Evolutionary conservation across 2,329 filamentous ascomycete genomes (phyloP).

Genomic region (Cucurbitaria berberidis): DNA sequence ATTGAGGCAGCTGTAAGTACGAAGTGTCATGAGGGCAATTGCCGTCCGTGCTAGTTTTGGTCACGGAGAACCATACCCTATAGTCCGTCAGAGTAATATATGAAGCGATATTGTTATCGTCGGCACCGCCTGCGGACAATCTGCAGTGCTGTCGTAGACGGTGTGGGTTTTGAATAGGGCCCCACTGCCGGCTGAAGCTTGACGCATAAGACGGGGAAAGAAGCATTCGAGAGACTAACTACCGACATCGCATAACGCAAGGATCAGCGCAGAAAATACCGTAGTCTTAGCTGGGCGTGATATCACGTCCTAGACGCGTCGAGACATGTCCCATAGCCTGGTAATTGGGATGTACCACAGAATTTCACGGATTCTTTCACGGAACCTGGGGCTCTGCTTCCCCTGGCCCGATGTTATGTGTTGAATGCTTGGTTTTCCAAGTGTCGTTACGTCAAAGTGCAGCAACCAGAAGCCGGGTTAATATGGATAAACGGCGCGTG

Average conservation of each 20-base stretch:
- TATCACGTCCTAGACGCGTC: neutral
- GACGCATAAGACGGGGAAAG: neutral
- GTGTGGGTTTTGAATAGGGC: neutral
- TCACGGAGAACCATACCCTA: conserved; percentile 22
- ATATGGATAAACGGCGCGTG: neutral
- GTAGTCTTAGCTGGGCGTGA: neutral
- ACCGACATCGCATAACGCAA: neutral
- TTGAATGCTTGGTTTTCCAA: neutral
- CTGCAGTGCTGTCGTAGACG: too few species aligned
- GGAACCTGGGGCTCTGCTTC: neutral
- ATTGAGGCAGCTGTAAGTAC: conserved; percentile 20
- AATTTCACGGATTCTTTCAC: neutral
- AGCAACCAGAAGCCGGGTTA: conserved; percentile 2
- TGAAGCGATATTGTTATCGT: conserved; percentile 22
- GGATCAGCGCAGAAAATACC: neutral
- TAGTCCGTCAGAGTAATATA: conserved; percentile 29
- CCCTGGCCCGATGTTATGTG: neutral
- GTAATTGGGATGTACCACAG: neutral
- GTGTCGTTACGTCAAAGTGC: neutral
- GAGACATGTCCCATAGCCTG: neutral
- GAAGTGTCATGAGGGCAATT: conserved; percentile 28
- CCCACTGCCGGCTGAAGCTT: neutral
- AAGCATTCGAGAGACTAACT: neutral
- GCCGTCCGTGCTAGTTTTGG: conserved; percentile 30
- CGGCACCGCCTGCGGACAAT: neutral